Evolutionary conservation across 345 rosid genomes (phyloP).

Genomic region (Gossypium mustelinum): DNA sequence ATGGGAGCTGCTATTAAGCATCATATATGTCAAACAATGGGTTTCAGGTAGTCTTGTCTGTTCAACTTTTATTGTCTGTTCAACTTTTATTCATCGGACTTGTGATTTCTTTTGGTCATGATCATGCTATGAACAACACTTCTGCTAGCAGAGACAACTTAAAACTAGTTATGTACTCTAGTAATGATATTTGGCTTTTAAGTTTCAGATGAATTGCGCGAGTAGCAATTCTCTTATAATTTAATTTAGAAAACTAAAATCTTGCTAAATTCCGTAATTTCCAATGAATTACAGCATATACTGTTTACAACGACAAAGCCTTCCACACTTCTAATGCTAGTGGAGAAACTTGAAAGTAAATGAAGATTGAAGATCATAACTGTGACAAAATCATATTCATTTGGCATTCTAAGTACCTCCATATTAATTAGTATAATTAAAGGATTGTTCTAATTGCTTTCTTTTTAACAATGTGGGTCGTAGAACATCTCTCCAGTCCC

Average conservation of each 20-base stretch:
- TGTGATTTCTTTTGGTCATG: conserved; percentile 2
- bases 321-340: not conserved
- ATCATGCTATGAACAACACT: not conserved
- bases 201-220: not conserved
- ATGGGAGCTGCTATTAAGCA: conserved; percentile 80
- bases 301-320: not conserved
- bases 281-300: not conserved
- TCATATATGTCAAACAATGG: conserved; percentile 57
- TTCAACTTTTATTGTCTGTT: not conserved
- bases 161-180: not conserved
- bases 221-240: not conserved
- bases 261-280: not conserved
- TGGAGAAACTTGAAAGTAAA: not conserved
- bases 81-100: not conserved
- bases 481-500: not conserved
- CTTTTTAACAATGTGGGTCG: not conserved
- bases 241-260: not conserved
- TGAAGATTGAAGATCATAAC: not conserved
- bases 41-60: conserved; percentile 49
- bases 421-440: not conserved
- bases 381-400: not conserved
- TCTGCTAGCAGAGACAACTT: not conserved
- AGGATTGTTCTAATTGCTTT: not conserved
- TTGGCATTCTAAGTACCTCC: not conserved
- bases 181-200: conserved; percentile 1